Evolutionary conservation across 352 stramenopile genomes (phyloP).

Genomic region (Globisporangium okanoganense): DNA sequence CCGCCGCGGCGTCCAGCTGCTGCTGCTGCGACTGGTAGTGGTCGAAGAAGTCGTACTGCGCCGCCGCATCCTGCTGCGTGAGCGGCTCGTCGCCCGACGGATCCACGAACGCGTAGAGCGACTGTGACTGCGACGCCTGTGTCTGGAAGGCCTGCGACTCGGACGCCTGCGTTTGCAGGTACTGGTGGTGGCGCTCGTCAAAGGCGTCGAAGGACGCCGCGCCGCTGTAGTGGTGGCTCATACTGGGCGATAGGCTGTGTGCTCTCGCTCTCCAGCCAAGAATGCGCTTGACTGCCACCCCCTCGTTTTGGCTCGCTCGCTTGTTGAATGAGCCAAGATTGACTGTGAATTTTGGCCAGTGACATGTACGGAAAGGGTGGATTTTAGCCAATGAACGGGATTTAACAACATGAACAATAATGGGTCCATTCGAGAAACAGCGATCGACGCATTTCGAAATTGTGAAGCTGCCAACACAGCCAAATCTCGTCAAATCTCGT

Average conservation of each 20-base stretch:
- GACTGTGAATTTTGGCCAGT: neutral
- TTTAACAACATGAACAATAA: neutral
- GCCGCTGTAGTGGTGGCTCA: conserved; percentile 12
- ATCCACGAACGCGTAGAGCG: conserved; percentile 70
- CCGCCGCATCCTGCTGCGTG: conserved; percentile 25
- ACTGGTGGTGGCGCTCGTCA: conserved; percentile 34
- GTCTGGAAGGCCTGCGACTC: conserved; percentile 37
- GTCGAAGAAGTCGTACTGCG: conserved; percentile 57
- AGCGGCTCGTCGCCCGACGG: conserved; percentile 33
- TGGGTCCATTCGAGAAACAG: neutral
- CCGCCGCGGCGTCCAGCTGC: neutral
- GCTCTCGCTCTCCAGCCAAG: neutral
- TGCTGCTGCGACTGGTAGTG: conserved; percentile 36
- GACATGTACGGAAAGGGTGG: neutral
- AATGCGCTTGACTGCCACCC: neutral
- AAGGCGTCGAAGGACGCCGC: conserved; percentile 36
- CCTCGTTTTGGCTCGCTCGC: conserved; percentile 1
- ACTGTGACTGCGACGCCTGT: conserved; percentile 42
- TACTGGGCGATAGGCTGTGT: neutral
- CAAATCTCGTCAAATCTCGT: too few species aligned
- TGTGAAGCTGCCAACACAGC: neutral
- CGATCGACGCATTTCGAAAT: neutral
- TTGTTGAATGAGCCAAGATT: conserved; percentile 1
- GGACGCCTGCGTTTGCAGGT: conserved; percentile 37
- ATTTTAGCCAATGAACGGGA: conserved; percentile 6